Evolutionary conservation across 1,139 yeast genomes (phyloP), one percentile per base, ranked within the genome.

Genomic region (Sugiyamaella novakii): DNA sequence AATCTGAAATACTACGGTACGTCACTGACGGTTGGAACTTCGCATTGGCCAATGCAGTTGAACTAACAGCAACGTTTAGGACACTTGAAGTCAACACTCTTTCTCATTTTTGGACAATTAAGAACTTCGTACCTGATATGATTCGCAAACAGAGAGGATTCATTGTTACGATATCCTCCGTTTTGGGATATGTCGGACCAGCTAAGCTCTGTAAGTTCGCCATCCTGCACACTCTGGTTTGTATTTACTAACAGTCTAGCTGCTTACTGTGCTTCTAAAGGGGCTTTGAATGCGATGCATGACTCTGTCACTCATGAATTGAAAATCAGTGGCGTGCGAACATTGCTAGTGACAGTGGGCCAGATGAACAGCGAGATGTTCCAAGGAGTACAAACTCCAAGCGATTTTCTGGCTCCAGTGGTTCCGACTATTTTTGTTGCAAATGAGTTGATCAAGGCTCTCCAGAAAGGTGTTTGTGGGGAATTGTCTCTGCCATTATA

Each of bases 181-280:
- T 85, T 0, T 66, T 88, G 24, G 95, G 95, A 0, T 69, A 77
- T 3, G 70, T 86, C 15, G 84, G 91, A 0, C 95, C 96, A 0
- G 76, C 77, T 8, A 78, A 81, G 56, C 74, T 85, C 8, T 77
- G 88, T 1, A 62, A 78, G 2, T 85, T 84, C 62, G 3, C 5
- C 21, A 5, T n/a, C n/a, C n/a, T n/a, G n/a, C n/a, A n/a, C n/a
- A n/a, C n/a, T n/a, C n/a, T n/a, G n/a, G n/a, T n/a, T n/a, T n/a
- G n/a, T 22, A 22, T 6, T 22, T 22, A 22, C 25, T 22, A 22
- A 22, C 25, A 5, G 25, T 29, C 31, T 50, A 43, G 59, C 76
- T 30, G 87, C 87, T 0, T 88, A 88, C 61, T 91, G 95, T 0
- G 95, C 96, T 0, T 78, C 94, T 7, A 89, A 89, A 65, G 83